Conservation (phyloP, 2,329 filamentous ascomycete species). For the Ustilaginoidea virens region DNA sequence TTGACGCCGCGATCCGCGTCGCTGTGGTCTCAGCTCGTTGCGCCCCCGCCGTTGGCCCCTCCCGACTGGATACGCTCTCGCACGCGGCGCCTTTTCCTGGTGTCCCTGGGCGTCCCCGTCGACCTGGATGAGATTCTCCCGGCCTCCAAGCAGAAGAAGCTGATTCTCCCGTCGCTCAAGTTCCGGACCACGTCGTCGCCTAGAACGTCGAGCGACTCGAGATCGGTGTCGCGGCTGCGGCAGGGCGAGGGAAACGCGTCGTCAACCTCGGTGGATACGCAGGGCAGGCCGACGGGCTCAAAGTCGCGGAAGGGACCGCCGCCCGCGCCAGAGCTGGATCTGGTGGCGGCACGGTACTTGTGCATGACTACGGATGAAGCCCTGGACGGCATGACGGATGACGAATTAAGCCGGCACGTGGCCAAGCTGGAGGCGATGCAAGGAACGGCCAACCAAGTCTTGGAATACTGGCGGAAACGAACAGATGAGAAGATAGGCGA, state of each 20-base stretch:
- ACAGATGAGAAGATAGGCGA: conserved; percentile 80
- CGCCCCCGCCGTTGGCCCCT: conserved; percentile 83
- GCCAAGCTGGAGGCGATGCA: conserved; percentile 53
- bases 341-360: conserved; percentile 61
- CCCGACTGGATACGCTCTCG: conserved; percentile 96
- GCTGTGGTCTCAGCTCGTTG: conserved; percentile 90
- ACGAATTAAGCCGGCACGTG: conserved; percentile 61
- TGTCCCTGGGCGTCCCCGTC: conserved; percentile 88
- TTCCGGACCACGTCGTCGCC: conserved; percentile 42
- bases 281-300: conserved; percentile 32
- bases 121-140: conserved; percentile 95
- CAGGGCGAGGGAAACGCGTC: conserved; percentile 36
- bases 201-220: conserved; percentile 38
- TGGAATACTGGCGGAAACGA: conserved; percentile 79
- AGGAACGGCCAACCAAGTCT: conserved; percentile 54
- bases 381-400: conserved; percentile 60
- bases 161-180: conserved; percentile 80
- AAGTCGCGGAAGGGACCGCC: conserved; percentile 41
- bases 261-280: conserved; percentile 42
- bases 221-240: conserved; percentile 29
- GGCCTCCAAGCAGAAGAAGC: conserved; percentile 94
- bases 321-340: conserved; percentile 60
- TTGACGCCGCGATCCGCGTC: conserved; percentile 76
- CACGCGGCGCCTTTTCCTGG: conserved; percentile 85
- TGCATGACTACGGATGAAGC: conserved; percentile 78